phyloP scores from a whole-genome alignment of 805 yeast genomes.

The Cephaloascus albidus region DNA sequence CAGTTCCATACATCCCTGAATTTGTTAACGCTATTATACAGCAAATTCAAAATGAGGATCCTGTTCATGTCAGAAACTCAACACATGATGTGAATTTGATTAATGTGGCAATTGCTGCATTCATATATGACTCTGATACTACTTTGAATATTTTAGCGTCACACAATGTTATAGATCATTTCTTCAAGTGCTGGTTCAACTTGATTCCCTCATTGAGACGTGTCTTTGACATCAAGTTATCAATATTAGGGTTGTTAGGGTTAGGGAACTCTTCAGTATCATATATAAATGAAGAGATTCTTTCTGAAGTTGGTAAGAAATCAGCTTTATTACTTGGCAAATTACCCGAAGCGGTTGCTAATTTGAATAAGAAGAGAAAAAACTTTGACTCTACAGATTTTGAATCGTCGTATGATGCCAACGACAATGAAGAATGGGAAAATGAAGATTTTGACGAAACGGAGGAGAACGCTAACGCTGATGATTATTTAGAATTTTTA shows the following conservation, averaged over 20 bases:
- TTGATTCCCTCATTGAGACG: constrained; percentile 45
- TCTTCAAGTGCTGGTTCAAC: constrained; percentile 63
- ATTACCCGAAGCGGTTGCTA: constrained; percentile 65
- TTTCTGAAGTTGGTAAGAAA: constrained; percentile 41
- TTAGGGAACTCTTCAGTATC: constrained; percentile 2
- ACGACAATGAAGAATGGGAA: constrained; percentile 14
- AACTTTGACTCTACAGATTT: constrained; percentile 32
- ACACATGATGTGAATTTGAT: constrained; percentile 39
- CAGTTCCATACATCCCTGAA: constrained; percentile 34
- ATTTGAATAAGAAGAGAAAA: constrained; percentile 54
- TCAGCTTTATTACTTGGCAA: constrained; percentile 44
- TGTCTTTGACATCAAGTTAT: constrained; percentile 75
- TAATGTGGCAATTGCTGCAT: constrained; percentile 54
- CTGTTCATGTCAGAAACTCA: constrained; percentile 18
- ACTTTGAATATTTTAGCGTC: constrained; percentile 44
- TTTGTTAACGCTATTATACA: constrained; percentile 35
- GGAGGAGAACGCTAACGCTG: constrained; percentile 16
- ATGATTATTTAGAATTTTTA: constrained; percentile 40
- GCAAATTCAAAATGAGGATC: constrained; percentile 22
- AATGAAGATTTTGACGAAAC: constrained; percentile 12
- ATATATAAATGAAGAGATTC: constrained; percentile 15
- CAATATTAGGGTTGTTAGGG: constrained; percentile 52
- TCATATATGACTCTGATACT: constrained; percentile 49
- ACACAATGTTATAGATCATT: constrained; percentile 30
- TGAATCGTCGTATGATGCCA: constrained; percentile 8